Evolutionary conservation across 2,329 filamentous ascomycete genomes (phyloP).

Genomic region (Pseudocercospora fuligena): DNA sequence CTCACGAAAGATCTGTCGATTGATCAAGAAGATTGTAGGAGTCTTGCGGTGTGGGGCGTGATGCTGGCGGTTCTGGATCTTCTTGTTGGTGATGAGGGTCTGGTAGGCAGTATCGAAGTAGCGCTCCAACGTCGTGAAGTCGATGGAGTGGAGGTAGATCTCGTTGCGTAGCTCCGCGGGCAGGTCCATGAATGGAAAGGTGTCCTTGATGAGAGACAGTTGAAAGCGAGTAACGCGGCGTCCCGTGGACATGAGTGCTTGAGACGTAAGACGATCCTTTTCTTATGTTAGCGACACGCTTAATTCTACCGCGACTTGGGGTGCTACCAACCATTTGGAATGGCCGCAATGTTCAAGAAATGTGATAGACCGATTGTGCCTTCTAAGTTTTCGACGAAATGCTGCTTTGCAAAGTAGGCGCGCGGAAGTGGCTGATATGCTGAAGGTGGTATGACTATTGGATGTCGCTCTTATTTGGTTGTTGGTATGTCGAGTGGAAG

Average conservation of each 20-base stretch:
- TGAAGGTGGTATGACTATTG: not conserved
- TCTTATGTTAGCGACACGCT: not conserved
- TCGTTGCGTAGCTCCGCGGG: conserved; percentile 35
- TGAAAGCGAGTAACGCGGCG: conserved; percentile 33
- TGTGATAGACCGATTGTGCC: not conserved
- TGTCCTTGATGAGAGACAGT: conserved; percentile 24
- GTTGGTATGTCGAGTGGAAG: conserved; percentile 9
- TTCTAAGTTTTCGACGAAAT: not conserved
- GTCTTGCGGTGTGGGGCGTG: conserved; percentile 25
- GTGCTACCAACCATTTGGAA: not conserved
- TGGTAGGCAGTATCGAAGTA: conserved; percentile 30
- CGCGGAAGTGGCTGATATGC: not conserved
- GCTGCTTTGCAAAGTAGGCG: not conserved
- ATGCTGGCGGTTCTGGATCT: not conserved
- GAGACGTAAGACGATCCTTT: conserved; percentile 25
- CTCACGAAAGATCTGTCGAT: conserved; percentile 42
- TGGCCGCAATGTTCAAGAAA: not conserved
- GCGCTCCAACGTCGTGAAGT: conserved; percentile 26
- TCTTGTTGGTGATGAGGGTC: conserved; percentile 12
- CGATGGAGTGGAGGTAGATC: conserved; percentile 33
- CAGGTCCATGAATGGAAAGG: conserved; percentile 36
- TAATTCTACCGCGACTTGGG: not conserved
- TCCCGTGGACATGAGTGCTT: conserved; percentile 18
- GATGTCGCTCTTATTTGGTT: not conserved
- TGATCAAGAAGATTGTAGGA: conserved; percentile 42